These are phyloP conservation scores for Rhynchosporium graminicola DNA, from an alignment of 2,329 filamentous ascomycete species.

Conservation along the genomic window DNA sequence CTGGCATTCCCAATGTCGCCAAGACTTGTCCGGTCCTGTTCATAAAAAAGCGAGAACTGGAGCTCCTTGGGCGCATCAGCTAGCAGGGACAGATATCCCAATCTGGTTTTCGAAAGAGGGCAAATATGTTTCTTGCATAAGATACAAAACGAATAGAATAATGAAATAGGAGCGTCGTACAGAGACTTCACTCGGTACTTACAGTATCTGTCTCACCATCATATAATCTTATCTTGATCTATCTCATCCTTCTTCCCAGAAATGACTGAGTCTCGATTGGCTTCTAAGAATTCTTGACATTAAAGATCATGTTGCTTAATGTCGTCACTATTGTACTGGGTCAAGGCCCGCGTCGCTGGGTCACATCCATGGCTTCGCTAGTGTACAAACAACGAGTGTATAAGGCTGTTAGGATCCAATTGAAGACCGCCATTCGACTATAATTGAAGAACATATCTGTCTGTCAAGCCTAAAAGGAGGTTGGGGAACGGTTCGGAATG, in stretches of 20 bases:
- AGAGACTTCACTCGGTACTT: not conserved
- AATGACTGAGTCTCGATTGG: not conserved
- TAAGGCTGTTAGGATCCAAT: too few relatives aligned
- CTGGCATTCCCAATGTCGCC: conserved; percentile 8
- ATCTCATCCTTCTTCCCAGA: not conserved
- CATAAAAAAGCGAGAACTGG: conserved; percentile 7
- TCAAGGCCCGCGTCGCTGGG: not conserved
- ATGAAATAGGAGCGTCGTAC: not conserved
- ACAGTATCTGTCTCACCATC: conserved; percentile 1
- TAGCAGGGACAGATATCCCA: not conserved
- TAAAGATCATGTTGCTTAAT: not conserved
- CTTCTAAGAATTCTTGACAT: not conserved
- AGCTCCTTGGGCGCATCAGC: not conserved
- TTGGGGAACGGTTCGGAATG: too few relatives aligned
- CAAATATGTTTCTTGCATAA: not conserved
- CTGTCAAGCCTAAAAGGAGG: too few relatives aligned
- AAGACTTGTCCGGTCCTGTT: not conserved
- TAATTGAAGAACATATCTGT: too few relatives aligned
- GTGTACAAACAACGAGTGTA: not conserved
- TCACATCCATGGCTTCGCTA: not conserved
- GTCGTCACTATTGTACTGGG: not conserved
- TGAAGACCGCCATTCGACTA: too few relatives aligned
- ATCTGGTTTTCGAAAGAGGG: not conserved
- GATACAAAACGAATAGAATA: not conserved
- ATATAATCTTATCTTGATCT: not conserved